phyloP scores from a whole-genome alignment of 768 basidiomycete genomes.

The Exsudoporus frostii region DNA sequence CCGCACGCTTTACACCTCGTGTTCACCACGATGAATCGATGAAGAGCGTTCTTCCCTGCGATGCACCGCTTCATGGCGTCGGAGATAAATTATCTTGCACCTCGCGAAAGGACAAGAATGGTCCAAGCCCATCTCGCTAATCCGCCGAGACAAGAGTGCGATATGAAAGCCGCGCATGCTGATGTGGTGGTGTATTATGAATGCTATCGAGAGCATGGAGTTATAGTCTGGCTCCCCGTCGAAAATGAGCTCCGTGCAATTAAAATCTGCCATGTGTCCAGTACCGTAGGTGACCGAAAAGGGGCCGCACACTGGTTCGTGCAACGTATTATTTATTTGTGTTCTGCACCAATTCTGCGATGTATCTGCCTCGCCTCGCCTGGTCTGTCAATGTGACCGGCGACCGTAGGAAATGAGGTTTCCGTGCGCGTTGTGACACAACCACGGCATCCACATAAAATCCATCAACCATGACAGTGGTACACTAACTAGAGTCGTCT shows the following conservation, averaged over 20 bases:
- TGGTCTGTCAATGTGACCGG: slow-evolving; percentile 32
- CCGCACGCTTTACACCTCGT: slow-evolving; percentile 26
- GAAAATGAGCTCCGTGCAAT: slow-evolving; percentile 7
- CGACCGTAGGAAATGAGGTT: slow-evolving; percentile 36
- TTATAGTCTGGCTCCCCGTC: not conserved
- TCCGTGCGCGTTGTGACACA: slow-evolving; percentile 37
- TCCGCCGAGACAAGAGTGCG: slow-evolving; percentile 16
- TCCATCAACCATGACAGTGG: slow-evolving; percentile 14
- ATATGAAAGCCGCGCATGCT: not conserved
- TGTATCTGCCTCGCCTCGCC: slow-evolving; percentile 36
- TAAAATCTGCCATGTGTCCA: slow-evolving; percentile 13
- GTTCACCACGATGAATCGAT: slow-evolving; percentile 32
- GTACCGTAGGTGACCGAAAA: slow-evolving; percentile 10
- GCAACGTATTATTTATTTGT: slow-evolving; percentile 21
- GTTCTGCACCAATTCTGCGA: slow-evolving; percentile 19
- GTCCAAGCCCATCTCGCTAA: slow-evolving; percentile 13
- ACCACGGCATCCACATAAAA: slow-evolving; percentile 31
- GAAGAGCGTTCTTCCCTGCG: slow-evolving; percentile 19
- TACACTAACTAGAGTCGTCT: slow-evolving; percentile 13
- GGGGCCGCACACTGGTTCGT: slow-evolving; percentile 11
- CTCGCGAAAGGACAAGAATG: slow-evolving; percentile 18
- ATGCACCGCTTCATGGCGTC: slow-evolving; percentile 25
- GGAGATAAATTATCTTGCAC: slow-evolving; percentile 27
- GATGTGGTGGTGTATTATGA: not conserved
- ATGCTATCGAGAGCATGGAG: slow-evolving; percentile 1